Evolutionary conservation across 2,329 filamentous ascomycete genomes (phyloP), one percentile per base, ranked within the genome.

Genomic region (Aureobasidium subglaciale): DNA sequence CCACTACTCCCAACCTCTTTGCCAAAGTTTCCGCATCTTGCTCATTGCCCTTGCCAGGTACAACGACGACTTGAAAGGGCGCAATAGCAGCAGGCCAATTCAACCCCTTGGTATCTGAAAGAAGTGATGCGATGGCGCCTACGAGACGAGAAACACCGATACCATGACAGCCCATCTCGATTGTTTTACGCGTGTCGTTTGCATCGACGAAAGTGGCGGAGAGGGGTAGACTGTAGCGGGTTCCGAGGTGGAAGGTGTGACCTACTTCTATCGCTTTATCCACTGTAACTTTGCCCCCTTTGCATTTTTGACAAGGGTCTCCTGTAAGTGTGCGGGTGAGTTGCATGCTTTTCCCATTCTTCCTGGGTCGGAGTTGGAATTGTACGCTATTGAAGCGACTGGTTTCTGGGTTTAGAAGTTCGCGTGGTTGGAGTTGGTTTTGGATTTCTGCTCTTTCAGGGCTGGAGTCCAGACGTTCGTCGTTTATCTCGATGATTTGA

Each of bases 141-240:
- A 99, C 85, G 63, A 99, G 84, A 41, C 93, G 86, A 5, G 90
- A 95, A 16, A 99, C 83, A 1, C 93, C 93, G 59, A 99, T 95
- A 1, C 93, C 93, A 67, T 96, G 90, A 68, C 93, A 99, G 55
- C 93, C 93, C 93, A 99, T 99, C 61, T 95, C 83, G 65, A 96
- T 79, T 0, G 84, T 77, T 0, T 83, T 76, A 8, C 69, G 68
- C 15, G 71, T 61, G 27, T 68, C 65, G 24, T 61, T 66, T n/a
- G 61, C 63, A 42, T 64, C 59, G n/a, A 66, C 62, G 2, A 93
- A 79, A 1, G 71, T 76, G 1, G 88, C 87, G 7, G 79, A 74
- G 0, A 99, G 77, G 0, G 90, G 86, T 18, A 81, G 76, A 22
- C 87, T 91, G 73, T 99, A 99, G 27, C 91, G 83, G 1, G 88